Percentiles rank a stretch among this genome's conserved stretches.
Conservation (phyloP, 2,329 filamentous ascomycete genomes). For the Hawksworthiomyces lignivorus region DNA sequence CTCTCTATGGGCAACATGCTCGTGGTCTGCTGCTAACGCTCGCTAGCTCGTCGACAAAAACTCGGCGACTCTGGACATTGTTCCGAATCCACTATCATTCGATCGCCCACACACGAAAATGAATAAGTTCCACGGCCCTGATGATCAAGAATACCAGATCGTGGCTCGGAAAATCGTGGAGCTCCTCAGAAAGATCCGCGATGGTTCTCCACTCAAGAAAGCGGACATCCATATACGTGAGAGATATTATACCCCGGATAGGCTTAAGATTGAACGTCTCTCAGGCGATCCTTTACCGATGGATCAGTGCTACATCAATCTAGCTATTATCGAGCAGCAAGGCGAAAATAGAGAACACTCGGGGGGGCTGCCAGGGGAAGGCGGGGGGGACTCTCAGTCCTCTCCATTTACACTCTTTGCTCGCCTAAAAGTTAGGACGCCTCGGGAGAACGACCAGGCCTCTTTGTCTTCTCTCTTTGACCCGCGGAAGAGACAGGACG, state of each 20-base stretch:
- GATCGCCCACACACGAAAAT: constrained; percentile 18
- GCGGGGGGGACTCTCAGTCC: no score
- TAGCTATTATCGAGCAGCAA: constrained; percentile 25
- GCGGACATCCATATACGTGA: constrained; percentile 19
- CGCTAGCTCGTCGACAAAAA: constrained; percentile 17
- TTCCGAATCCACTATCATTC: constrained; percentile 18
- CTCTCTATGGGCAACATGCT: no score
- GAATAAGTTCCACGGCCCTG: constrained; percentile 20
- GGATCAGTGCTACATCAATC: constrained; percentile 33
- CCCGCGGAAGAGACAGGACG: no score
- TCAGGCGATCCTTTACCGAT: constrained; percentile 26
- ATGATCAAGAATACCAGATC: constrained; percentile 12
- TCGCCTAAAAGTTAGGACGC: no score
- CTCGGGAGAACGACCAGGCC: no score
- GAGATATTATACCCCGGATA: constrained; percentile 17
- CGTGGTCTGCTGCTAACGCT: no score
- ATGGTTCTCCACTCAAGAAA: constrained; percentile 11
- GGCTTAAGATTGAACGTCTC: constrained; percentile 26
- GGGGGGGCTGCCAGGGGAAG: no score
- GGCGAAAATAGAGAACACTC: no score
- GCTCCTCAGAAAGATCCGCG: constrained; percentile 14
- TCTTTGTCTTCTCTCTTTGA: no score
- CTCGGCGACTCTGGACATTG: constrained; percentile 20
- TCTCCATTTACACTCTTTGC: no score
- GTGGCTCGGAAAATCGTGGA: constrained; percentile 16